Conservation (phyloP, 1,139 yeast genomes). For the Taphrina betulina region DNA sequence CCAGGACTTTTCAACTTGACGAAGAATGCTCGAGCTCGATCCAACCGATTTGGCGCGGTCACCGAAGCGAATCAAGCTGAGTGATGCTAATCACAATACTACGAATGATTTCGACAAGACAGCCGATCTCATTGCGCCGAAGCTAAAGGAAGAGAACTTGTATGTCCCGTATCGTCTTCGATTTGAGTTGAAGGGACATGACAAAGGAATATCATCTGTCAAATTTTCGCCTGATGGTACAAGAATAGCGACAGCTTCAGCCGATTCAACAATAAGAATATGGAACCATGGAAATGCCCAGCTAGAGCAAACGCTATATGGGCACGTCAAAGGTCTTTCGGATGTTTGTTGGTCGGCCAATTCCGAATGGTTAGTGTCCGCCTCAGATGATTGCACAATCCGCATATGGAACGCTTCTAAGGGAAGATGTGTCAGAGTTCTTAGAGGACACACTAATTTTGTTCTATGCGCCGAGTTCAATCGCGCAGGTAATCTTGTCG, state of each 20-base stretch:
- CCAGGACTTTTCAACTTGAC: too few relatives aligned
- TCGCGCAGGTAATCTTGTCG: slow-evolving; percentile 70
- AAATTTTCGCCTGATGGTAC: slow-evolving; percentile 67
- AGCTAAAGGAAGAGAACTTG: too few relatives aligned
- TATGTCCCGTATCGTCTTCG: too few relatives aligned
- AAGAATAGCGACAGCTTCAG: slow-evolving; percentile 53
- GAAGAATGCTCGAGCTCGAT: too few relatives aligned
- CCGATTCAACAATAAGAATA: slow-evolving; percentile 50
- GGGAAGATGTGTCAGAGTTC: slow-evolving; percentile 56
- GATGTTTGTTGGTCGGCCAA: slow-evolving; percentile 76
- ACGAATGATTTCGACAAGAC: too few relatives aligned
- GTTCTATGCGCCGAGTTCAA: slow-evolving; percentile 73
- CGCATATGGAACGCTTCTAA: slow-evolving; percentile 65
- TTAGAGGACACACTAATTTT: slow-evolving; percentile 83
- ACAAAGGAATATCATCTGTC: slow-evolving; percentile 48
- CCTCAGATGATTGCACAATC: slow-evolving; percentile 81
- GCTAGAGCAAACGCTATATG: slow-evolving; percentile 50
- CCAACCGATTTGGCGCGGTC: too few relatives aligned
- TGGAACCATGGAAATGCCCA: slow-evolving; percentile 46
- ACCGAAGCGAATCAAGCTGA: too few relatives aligned
- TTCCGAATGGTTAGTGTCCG: slow-evolving; percentile 71
- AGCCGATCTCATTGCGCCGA: too few relatives aligned
- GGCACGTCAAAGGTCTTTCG: slow-evolving; percentile 69
- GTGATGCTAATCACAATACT: too few relatives aligned
- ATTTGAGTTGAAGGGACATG: too few relatives aligned